Evolutionary conservation across 345 rosid species (phyloP).

Genomic region (Cardiospermum halicacabum): DNA sequence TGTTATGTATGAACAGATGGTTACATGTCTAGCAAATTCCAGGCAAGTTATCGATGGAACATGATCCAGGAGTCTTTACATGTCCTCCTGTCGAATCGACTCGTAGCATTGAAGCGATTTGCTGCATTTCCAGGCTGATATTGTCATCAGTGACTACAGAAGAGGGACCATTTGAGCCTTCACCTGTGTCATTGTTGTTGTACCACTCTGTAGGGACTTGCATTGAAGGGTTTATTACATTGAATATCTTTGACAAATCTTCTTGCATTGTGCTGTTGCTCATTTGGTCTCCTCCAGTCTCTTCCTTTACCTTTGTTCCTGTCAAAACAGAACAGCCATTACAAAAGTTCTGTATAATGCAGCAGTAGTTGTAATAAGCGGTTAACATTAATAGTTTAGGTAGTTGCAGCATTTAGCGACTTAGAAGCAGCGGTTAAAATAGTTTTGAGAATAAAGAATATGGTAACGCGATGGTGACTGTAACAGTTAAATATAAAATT

Average conservation of each 20-base stretch:
- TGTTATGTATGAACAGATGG: background rate
- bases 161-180: conserved; percentile 51
- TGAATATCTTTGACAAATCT: conserved; percentile 41
- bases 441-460: too few species aligned
- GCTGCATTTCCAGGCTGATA: conserved; percentile 57
- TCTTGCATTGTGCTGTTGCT: conserved; percentile 29
- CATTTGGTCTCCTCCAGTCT: conserved; percentile 30
- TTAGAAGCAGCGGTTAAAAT: too few species aligned
- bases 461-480: too few species aligned
- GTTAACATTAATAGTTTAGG: too few species aligned
- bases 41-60: conserved; percentile 50
- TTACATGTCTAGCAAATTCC: conserved; percentile 30
- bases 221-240: conserved; percentile 23
- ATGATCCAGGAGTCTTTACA: conserved; percentile 23
- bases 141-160: conserved; percentile 51
- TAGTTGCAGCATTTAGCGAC: too few species aligned
- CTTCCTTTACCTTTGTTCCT: conserved; percentile 39
- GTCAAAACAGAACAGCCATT: too few species aligned
- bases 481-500: too few species aligned
- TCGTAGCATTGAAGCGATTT: conserved; percentile 46
- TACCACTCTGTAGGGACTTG: conserved; percentile 35
- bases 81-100: conserved; percentile 28
- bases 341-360: too few species aligned
- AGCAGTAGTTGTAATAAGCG: too few species aligned
- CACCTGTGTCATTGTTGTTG: conserved; percentile 38